A percentile compares a stretch with the other conserved stretches of the same genome.
Conservation (phyloP, 345 rosid species). For the Noccaea caerulescens region DNA sequence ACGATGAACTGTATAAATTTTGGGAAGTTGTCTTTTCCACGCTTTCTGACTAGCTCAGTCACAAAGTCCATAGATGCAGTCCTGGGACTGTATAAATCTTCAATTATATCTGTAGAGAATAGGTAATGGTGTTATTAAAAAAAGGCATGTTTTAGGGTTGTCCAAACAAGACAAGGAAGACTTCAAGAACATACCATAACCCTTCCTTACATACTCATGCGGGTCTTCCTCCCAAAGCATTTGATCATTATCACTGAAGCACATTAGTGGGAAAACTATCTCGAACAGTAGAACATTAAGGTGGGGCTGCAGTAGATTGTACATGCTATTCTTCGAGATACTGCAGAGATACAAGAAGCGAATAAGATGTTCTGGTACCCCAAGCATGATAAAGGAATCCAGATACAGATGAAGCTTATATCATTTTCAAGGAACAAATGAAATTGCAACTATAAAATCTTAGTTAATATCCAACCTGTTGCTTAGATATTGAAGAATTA, state of each 20-base stretch:
- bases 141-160: background rate
- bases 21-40: slow-evolving; percentile 88
- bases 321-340: slow-evolving; percentile 85
- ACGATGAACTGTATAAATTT: slow-evolving; percentile 81
- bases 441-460: slow-evolving; percentile 26
- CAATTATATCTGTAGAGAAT: slow-evolving; percentile 83
- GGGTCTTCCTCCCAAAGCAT: slow-evolving; percentile 99
- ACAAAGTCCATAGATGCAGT: slow-evolving; percentile 99
- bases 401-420: slow-evolving; percentile 11
- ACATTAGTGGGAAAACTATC: slow-evolving; percentile 95
- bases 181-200: slow-evolving; percentile 77
- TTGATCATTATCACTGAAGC: slow-evolving; percentile 97
- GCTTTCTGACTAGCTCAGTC: slow-evolving; percentile 93
- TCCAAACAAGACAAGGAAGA: slow-evolving; percentile 19
- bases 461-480: slow-evolving; percentile 66
- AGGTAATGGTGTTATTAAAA: background rate
- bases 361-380: slow-evolving; percentile 14
- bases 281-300: slow-evolving; percentile 90
- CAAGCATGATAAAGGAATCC: slow-evolving; percentile 16
- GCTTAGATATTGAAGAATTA: slow-evolving; percentile 94
- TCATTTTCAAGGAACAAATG: slow-evolving; percentile 11
- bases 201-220: slow-evolving; percentile 98
- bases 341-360: slow-evolving; percentile 53
- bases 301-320: slow-evolving; percentile 76
- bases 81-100: slow-evolving; percentile 98